Base-by-base conservation (phyloP, 2,329 filamentous ascomycete species). In the Dissoconium aciculare region DNA sequence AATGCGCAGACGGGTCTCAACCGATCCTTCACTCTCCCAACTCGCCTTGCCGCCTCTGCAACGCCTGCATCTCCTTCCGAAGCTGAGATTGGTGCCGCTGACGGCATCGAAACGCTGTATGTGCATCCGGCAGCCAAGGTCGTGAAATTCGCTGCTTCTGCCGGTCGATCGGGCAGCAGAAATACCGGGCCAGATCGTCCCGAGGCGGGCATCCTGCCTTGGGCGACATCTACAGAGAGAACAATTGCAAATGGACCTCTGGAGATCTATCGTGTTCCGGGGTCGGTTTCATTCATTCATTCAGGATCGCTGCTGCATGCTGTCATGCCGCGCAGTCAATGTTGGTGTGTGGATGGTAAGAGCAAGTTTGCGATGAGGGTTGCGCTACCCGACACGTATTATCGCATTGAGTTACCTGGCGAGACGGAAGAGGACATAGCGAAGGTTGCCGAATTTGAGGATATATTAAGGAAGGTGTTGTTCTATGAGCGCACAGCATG, bases 331-430 rank as follows among this genome's bases (percentile, higher is more conserved):
- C 82, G 82, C 53, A 91, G 83, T 35, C 84, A 93, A 55, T 91
- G 80, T 51, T 94, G 85, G 85, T 91, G 80, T 52, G 78, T 94
- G 17, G 81, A 91, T 52, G 78, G 82, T 34, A 69, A 75, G 33
- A 78, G 78, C 24, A 83, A 76, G 44, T 93, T 92, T 44, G 78
- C 92, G n/a, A 60, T 94, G 36, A 78, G 85, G 41, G 82, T 91
- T 41, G 19, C 19, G 19, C 68, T 83, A 13, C 71, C 77, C 26
- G 77, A 85, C 16, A 77, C 78, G 26, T 94, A 89, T 54, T 93
- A 89, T 67, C 74, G 85, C 40, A 89, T 94, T 46, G 85, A 94
- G 50, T 59, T 94, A 4, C 80, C 83, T 0, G 67, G 72, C 11
- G 63, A 64, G 19, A 69, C 69, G 0, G 59, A 67, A 2, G 71